phyloP scores from a whole-genome alignment of 192 early-diverging fungal species.

The Linnemannia elongata region DNA sequence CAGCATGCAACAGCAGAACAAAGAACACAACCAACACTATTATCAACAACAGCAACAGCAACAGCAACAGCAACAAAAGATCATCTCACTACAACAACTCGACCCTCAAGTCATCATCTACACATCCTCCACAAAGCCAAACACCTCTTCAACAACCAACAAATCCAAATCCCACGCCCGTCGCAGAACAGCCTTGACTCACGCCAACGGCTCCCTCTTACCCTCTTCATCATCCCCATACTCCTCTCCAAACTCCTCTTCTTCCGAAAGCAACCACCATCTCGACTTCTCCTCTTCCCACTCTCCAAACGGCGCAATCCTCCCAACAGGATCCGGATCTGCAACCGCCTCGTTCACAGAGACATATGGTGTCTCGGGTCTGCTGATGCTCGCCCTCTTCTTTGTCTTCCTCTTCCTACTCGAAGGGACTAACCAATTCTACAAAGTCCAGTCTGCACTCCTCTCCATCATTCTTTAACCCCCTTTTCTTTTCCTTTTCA shows the following conservation, averaged over 20 bases:
- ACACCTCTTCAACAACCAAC: not conserved
- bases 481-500: not conserved
- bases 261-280: not conserved
- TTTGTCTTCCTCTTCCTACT: constrained; percentile 31
- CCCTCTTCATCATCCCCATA: not conserved
- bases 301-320: not conserved
- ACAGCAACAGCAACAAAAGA: constrained; percentile 1
- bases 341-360: constrained; percentile 23
- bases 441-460: constrained; percentile 29
- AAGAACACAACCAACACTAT: no score
- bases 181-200: not conserved
- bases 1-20: not conserved
- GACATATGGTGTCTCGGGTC: constrained; percentile 27
- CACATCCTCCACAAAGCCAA: not conserved
- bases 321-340: not conserved
- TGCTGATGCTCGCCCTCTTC: constrained; percentile 49
- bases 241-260: not conserved
- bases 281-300: not conserved
- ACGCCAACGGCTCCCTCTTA: not conserved
- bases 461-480: constrained; percentile 43
- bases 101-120: not conserved
- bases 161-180: constrained; percentile 12
- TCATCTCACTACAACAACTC: not conserved
- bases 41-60: not conserved
- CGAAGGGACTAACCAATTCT: constrained; percentile 30